phyloP scores from a whole-genome alignment of 139 green algal species.

The Chlorella sorokiniana region DNA sequence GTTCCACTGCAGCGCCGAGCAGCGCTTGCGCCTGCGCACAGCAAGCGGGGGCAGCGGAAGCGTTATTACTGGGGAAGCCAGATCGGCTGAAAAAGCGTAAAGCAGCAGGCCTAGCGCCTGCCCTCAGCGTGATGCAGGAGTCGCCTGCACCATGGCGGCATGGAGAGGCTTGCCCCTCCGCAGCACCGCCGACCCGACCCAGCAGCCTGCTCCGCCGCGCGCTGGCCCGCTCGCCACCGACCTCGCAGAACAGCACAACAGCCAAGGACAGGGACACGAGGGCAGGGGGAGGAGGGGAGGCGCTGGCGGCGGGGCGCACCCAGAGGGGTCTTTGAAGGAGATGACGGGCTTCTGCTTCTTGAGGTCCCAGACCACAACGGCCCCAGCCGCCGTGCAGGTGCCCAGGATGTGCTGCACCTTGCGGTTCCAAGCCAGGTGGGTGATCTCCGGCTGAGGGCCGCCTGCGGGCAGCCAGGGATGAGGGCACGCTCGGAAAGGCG shows the following conservation, averaged over 20 bases:
- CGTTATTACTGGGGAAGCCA: background rate
- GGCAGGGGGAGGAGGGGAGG: no score
- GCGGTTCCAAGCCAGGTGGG: conserved; percentile 90
- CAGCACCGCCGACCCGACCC: no score
- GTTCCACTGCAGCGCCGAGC: conserved; percentile 90
- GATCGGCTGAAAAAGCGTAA: background rate
- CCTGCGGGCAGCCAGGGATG: background rate
- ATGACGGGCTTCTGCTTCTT: conserved; percentile 92
- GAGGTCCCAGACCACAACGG: conserved; percentile 92
- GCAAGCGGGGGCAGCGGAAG: no score
- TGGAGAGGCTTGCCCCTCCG: no score
- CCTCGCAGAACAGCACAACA: background rate
- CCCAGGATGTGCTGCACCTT: conserved; percentile 98
- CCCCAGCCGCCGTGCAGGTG: conserved; percentile 65
- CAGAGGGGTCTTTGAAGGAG: conserved; percentile 75
- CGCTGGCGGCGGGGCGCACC: background rate
- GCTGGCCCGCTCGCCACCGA: no score
- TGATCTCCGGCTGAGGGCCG: conserved; percentile 72
- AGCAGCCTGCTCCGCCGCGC: no score
- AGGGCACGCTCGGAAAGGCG: no score
- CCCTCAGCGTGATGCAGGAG: no score
- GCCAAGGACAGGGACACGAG: no score
- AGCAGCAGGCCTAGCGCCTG: no score
- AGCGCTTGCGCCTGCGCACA: conserved; percentile 47
- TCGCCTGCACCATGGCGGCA: no score